Evolutionary conservation across 2,329 filamentous ascomycete genomes (phyloP).

Genomic region (Microthyrium microscopicum): DNA sequence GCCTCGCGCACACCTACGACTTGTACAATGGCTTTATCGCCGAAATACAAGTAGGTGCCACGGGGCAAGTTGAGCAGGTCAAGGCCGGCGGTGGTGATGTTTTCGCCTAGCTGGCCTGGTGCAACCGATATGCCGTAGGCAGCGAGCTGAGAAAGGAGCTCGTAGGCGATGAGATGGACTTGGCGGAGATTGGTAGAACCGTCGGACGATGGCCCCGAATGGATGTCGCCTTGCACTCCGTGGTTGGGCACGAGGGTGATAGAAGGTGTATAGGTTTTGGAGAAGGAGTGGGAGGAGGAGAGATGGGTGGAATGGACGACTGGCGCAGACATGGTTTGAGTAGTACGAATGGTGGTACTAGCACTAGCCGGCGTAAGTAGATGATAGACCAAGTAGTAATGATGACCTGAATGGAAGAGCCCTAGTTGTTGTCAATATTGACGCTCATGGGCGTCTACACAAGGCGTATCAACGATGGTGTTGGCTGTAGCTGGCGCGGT

Average conservation of each 20-base stretch:
- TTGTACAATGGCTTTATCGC: constrained; percentile 7
- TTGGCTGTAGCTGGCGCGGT: no score
- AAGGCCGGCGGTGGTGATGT: constrained; percentile 12
- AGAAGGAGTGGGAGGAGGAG: constrained; percentile 13
- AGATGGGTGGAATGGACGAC: constrained; percentile 11
- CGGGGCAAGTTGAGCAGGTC: constrained; percentile 9
- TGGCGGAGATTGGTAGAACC: constrained; percentile 16
- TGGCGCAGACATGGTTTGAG: no score
- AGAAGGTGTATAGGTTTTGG: constrained; percentile 10
- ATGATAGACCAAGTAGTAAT: no score
- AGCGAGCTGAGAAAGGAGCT: constrained; percentile 10
- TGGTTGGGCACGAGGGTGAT: constrained; percentile 13
- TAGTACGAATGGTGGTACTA: constrained; percentile 9
- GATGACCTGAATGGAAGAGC: no score
- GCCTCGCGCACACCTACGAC: constrained; percentile 12
- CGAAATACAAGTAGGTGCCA: constrained; percentile 11
- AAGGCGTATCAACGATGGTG: no score
- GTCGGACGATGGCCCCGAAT: constrained; percentile 13
- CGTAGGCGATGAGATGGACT: constrained; percentile 14
- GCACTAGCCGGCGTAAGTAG: no score
- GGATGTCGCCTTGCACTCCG: constrained; percentile 14
- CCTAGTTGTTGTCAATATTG: no score
- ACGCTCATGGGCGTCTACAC: no score
- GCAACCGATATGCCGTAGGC: constrained; percentile 1
- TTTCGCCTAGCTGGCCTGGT: constrained; percentile 12